Evolutionary conservation across 2,329 filamentous ascomycete species (phyloP), one percentile per base, ranked within the genome.

Genomic region (Colletotrichum destructivum): DNA sequence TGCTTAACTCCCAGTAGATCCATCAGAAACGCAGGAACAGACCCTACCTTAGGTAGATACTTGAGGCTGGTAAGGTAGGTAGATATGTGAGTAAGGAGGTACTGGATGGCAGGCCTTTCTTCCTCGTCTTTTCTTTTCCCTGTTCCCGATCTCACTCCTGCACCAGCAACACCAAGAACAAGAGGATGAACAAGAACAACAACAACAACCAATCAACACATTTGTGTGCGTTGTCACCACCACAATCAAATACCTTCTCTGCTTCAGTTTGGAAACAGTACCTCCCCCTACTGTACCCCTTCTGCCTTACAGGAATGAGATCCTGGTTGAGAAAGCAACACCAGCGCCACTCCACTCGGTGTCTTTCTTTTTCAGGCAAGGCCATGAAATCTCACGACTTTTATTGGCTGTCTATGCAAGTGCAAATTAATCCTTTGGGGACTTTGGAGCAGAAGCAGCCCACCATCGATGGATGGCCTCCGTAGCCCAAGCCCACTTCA

Each of bases 241-340:
- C 31, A 35, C 9, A 35, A 35, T 46, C 44, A 31, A n/a, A n/a
- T 21, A 3, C 59, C 49, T n/a, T 23, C 44, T 40, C 26, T 26
- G 44, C 42, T 38, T 57, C 31, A 42, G 18, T 21, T 57, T 57
- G n/a, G n/a, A 49, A 49, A 49, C 57, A 26, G 9, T 21, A 35
- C 16, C 38, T 9, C 2, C 8, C 8, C 31, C 31, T 35, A 35
- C 31, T 35, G 31, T 21, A 13, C 31, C 52, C 44, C 54, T 68
- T 42, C 46, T 69, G 65, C 59, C 51, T 69, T 69, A 31, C 54
- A 60, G 65, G 60, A 69, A 72, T 54, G 69, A 71, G 69, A 64
- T 63, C 65, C 65, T 54, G 59, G 69, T 31, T 47, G 46, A 54
- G 57, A 49, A 60, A 60, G 59, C 47, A 60, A 57, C 31, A 35